Percentiles rank a stretch among this genome's conserved stretches.
phyloP scores from a whole-genome alignment of 176 grass and related monocot genomes.

The Hordeum marinum region DNA sequence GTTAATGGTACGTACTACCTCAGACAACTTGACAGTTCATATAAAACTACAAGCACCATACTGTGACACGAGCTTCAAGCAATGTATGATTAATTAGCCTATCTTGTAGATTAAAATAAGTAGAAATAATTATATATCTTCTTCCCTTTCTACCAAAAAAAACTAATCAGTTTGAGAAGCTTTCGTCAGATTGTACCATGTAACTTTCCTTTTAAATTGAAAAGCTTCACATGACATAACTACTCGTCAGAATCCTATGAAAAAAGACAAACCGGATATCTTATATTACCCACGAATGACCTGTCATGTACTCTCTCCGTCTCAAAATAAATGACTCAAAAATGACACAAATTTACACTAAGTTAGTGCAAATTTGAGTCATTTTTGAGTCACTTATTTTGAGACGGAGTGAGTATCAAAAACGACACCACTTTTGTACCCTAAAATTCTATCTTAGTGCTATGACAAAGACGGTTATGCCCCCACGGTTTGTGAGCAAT shows the following conservation, averaged over 20 bases:
- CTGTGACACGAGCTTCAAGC: background rate
- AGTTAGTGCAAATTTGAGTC: no score
- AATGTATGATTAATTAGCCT: background rate
- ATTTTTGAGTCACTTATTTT: no score
- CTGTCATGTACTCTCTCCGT: conserved; percentile 26
- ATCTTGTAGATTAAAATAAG: background rate
- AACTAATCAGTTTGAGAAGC: background rate
- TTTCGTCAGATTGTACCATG: conserved; percentile 8
- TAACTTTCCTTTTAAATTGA: background rate
- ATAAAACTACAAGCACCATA: conserved; percentile 12
- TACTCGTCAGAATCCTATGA: background rate
- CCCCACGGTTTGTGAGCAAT: background rate
- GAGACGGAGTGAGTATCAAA: no score
- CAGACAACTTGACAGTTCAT: background rate
- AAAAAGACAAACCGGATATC: conserved; percentile 28
- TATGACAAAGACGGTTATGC: background rate
- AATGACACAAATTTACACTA: no score
- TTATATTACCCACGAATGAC: conserved; percentile 28
- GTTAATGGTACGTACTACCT: background rate
- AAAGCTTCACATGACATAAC: conserved; percentile 6
- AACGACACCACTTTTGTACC: background rate
- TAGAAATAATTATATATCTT: background rate
- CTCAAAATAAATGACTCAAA: no score
- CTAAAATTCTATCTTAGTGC: background rate
- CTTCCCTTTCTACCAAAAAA: background rate